phyloP scores from a whole-genome alignment of 768 basidiomycete genomes.

The Auriculariales sp. region DNA sequence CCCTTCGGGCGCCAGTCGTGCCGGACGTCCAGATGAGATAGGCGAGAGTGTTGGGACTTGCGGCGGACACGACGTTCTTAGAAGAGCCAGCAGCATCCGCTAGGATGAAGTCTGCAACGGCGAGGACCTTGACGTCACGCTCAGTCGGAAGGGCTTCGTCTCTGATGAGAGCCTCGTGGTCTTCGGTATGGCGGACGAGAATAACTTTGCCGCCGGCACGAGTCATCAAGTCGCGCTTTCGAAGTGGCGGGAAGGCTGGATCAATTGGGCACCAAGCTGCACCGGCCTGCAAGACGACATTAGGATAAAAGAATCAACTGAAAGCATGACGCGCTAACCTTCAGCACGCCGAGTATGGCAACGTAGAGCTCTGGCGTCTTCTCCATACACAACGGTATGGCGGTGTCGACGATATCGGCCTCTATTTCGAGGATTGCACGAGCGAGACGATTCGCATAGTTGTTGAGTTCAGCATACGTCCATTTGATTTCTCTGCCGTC shows the following conservation, averaged over 20 bases:
- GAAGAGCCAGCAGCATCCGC: not conserved
- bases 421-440: not conserved
- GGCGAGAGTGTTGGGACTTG: not conserved
- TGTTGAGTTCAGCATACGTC: not conserved
- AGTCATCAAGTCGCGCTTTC: not conserved
- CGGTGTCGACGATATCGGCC: not conserved
- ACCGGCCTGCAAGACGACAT: not conserved
- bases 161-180: not conserved
- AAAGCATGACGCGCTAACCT: not conserved
- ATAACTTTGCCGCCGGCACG: not conserved
- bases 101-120: not conserved
- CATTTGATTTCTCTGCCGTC: not conserved
- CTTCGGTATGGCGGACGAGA: not conserved
- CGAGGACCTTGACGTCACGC: not conserved
- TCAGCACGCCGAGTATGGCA: not conserved
- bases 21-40: not conserved
- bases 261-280: not conserved
- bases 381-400: slow-evolving; percentile 1
- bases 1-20: not conserved
- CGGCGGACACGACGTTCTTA: not conserved
- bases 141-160: not conserved
- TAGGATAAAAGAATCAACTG: too few relatives aligned
- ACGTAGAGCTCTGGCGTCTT: slow-evolving; percentile 1
- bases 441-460: not conserved
- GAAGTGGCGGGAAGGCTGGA: not conserved